These are phyloP conservation scores for Globisporangium middletonii DNA, from an alignment of 352 stramenopile species.

Conservation along the genomic window DNA sequence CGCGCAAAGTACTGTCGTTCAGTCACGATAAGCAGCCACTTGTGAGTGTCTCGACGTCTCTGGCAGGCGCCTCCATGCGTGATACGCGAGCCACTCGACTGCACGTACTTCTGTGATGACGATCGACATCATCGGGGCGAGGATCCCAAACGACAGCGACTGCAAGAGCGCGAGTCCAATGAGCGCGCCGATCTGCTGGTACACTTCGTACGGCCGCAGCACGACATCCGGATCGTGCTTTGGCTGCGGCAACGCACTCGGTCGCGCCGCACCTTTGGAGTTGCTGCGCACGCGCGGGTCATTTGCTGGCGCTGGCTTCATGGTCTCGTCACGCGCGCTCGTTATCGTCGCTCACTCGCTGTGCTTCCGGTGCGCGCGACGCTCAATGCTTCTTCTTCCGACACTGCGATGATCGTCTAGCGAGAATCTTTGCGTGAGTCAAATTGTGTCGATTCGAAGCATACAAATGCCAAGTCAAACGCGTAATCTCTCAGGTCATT, in stretches of 20 bases:
- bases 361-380: no score
- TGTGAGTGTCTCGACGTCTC: background rate
- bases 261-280: background rate
- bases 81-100: background rate
- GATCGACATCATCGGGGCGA: slow-evolving; percentile 62
- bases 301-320: no score
- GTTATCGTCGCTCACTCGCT: no score
- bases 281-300: no score
- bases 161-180: slow-evolving; percentile 42
- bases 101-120: slow-evolving; percentile 51
- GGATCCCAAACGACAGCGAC: slow-evolving; percentile 53
- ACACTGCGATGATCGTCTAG: no score
- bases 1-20: slow-evolving; percentile 63
- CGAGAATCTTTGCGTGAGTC: no score
- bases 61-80: background rate
- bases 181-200: slow-evolving; percentile 30
- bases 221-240: background rate
- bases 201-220: slow-evolving; percentile 10
- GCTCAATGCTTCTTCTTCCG: no score
- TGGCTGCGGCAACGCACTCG: background rate
- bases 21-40: background rate
- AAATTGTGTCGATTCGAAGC: no score
- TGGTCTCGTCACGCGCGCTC: no score
- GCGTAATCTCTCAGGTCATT: no score
- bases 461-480: no score